Evolutionary conservation across 768 basidiomycete genomes (phyloP), one percentile per base, ranked within the genome.

Genomic region (Lactarius indigo): DNA sequence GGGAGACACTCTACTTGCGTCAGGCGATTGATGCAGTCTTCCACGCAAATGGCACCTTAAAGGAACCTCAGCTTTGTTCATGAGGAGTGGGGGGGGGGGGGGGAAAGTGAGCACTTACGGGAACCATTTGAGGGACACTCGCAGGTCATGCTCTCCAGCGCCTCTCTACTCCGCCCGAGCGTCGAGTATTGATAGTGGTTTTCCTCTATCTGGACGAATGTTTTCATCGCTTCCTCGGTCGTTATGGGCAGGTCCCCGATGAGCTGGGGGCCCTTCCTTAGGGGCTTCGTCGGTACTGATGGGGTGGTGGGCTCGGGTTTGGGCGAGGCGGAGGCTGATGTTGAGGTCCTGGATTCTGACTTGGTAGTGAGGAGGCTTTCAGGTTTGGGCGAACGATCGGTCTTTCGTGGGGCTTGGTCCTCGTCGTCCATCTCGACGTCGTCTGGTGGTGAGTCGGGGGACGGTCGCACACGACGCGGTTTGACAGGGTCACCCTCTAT

Each of bases 1-100:
- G 85, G 79, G n/a, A 96, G 78, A 78, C 97, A 99, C 78, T 99
- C 97, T 15, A 98, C 94, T 77, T 96, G 96, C 30, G 97, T 96
- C 68, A 98, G 85, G 65, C 95, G 84, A 77, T 98, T 99, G 79
- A 99, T 98, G 76, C 97, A 99, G 79, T 96, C 92, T 44, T 87
- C 85, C 30, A 95, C 94, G 77, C 97, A 99, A 7, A 94, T 93
- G 61, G 77, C 78, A 54, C 85, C 80, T 15, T 15, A 9, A 44
- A 44, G 23, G 26, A 74, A 68, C 81, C 91, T 93, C 74, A 75
- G 69, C 63, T 67, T 68, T 69, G 72, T 74, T 67, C n/a, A n/a
- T n/a, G n/a, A n/a, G n/a, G n/a, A n/a, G n/a, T n/a, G n/a, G n/a
- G n/a, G n/a, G n/a, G n/a, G n/a, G n/a, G 0, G 31, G 35, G 18